Conservation (phyloP, 116 monocot species). For the Zostera marina region DNA sequence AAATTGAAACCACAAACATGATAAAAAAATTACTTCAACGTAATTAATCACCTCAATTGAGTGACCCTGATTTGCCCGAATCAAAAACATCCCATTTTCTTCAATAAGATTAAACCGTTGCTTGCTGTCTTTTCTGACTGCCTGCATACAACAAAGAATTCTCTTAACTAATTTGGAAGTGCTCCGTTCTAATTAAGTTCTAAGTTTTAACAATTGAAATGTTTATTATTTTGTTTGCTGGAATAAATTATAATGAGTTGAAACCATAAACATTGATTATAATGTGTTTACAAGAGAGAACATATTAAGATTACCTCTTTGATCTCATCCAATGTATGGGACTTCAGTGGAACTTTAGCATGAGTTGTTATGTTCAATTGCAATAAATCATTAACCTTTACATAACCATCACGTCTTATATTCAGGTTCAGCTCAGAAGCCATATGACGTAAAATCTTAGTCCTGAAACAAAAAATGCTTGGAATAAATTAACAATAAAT, state of each 20-base stretch:
- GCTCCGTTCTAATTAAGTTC: too few relatives aligned
- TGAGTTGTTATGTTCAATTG: constrained; percentile 42
- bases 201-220: too few relatives aligned
- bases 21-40: neutral
- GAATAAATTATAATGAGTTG: too few relatives aligned
- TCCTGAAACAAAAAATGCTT: constrained; percentile 19
- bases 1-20: neutral
- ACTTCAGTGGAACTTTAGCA: constrained; percentile 64
- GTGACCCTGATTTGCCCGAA: constrained; percentile 97
- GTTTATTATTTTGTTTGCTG: too few relatives aligned
- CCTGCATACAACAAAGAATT: constrained; percentile 18
- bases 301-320: constrained; percentile 36
- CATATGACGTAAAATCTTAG: constrained; percentile 74
- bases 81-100: constrained; percentile 71
- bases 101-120: constrained; percentile 77
- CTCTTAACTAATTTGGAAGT: neutral
- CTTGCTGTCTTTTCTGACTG: constrained; percentile 77
- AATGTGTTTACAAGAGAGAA: too few relatives aligned
- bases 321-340: constrained; percentile 67
- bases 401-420: constrained; percentile 70
- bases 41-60: constrained; percentile 36
- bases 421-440: constrained; percentile 71
- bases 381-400: constrained; percentile 55
- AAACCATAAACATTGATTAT: too few relatives aligned
- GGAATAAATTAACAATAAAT: neutral